These are phyloP conservation scores for Collybiopsis luxurians DNA, from an alignment of 768 basidiomycete species.

Conservation along the genomic window DNA sequence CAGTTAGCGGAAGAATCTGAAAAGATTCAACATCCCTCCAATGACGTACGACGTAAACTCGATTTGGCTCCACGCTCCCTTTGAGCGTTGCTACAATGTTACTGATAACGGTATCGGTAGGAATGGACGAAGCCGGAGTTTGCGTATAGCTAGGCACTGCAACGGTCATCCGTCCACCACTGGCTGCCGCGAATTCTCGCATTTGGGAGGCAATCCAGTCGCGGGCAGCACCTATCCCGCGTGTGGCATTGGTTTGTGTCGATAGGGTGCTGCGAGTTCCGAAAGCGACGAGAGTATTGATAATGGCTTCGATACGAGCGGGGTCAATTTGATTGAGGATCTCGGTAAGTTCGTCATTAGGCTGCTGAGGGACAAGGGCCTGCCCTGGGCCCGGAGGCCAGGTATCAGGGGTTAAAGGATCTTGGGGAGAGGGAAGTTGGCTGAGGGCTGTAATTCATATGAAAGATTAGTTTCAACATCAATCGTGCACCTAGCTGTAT, in stretches of 20 bases:
- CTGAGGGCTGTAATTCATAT: not conserved
- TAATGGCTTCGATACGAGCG: constrained; percentile 41
- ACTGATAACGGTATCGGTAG: constrained; percentile 43
- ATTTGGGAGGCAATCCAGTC: constrained; percentile 54
- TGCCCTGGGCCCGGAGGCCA: constrained; percentile 50
- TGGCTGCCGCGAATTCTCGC: constrained; percentile 33
- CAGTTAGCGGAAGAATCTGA: too few relatives aligned
- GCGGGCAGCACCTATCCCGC: constrained; percentile 53
- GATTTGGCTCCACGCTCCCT: constrained; percentile 45
- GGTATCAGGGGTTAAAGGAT: constrained; percentile 15
- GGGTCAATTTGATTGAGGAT: constrained; percentile 49
- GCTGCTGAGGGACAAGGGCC: constrained; percentile 37
- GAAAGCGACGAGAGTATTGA: constrained; percentile 51
- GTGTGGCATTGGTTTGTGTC: constrained; percentile 47
- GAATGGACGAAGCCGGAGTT: constrained; percentile 30
- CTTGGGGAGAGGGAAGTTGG: not conserved
- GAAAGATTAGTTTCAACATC: not conserved
- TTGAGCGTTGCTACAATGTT: constrained; percentile 50
- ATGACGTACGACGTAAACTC: constrained; percentile 38
- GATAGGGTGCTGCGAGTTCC: constrained; percentile 54
- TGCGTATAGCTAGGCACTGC: constrained; percentile 46
- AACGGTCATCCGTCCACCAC: constrained; percentile 41
- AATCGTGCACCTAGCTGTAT: too few relatives aligned
- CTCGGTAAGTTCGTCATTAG: constrained; percentile 38
- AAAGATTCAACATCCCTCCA: too few relatives aligned